phyloP scores from a whole-genome alignment of 306 rosid genomes.

The Acacia melanoxylon region DNA sequence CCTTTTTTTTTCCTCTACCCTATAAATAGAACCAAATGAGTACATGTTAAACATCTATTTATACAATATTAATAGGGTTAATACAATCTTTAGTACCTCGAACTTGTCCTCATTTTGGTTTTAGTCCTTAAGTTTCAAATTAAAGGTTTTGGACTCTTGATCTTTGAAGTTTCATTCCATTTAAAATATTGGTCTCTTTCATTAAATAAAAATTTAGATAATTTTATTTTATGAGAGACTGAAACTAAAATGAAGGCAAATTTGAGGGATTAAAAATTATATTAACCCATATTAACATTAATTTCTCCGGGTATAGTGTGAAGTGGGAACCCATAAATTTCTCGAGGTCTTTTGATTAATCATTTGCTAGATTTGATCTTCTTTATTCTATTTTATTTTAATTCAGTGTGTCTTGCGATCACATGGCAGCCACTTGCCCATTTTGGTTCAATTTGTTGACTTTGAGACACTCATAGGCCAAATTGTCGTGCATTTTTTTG shows the following conservation, averaged over 20 bases:
- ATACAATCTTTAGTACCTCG: too few relatives aligned
- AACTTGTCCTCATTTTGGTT: too few relatives aligned
- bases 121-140: too few relatives aligned
- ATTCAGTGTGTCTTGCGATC: neutral
- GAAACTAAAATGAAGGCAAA: too few relatives aligned
- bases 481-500: neutral
- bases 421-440: neutral
- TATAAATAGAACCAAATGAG: too few relatives aligned
- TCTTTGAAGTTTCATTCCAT: too few relatives aligned
- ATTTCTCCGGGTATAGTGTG: neutral
- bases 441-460: neutral
- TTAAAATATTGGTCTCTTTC: too few relatives aligned
- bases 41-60: neutral
- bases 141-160: too few relatives aligned
- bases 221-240: rapidly evolving
- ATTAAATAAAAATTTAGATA: too few relatives aligned
- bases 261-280: too few relatives aligned
- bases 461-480: neutral
- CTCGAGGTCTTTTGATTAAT: neutral
- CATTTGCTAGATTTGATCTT: neutral
- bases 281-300: neutral
- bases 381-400: neutral
- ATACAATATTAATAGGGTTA: too few relatives aligned
- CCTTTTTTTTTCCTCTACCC: too few relatives aligned
- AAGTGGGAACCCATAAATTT: neutral